A percentile compares a stretch with the other conserved stretches of the same genome.
phyloP scores from a whole-genome alignment of 2,329 filamentous ascomycete species.

The Aspergillus udagawae region DNA sequence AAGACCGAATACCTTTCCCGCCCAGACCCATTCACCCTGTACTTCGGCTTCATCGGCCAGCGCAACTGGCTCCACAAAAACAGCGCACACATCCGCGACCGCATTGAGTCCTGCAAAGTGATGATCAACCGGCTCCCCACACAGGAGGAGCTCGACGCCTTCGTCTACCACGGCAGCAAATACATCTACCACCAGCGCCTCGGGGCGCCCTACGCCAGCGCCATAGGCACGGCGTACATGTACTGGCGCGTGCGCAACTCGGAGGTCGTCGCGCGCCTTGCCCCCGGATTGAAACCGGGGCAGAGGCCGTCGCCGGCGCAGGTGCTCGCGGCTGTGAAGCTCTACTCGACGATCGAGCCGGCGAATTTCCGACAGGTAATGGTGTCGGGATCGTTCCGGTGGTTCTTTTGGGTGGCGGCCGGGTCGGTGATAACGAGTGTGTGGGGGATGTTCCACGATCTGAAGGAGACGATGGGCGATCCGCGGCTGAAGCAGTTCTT shows the following conservation, averaged over 20 bases:
- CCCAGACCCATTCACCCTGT: constrained; percentile 24
- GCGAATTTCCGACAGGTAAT: background rate
- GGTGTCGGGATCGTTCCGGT: constrained; percentile 5
- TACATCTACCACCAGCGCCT: constrained; percentile 18
- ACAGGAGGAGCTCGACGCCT: constrained; percentile 33
- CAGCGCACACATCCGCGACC: constrained; percentile 2
- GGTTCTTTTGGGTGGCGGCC: constrained; percentile 12
- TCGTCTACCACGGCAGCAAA: constrained; percentile 19
- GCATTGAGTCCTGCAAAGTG: constrained; percentile 19
- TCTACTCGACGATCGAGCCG: constrained; percentile 5
- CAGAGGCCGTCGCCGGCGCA: constrained; percentile 5
- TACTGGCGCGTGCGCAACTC: constrained; percentile 12
- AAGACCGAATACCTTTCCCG: constrained; percentile 22
- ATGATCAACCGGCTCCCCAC: constrained; percentile 24
- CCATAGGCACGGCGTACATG: background rate
- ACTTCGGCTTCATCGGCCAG: constrained; percentile 24
- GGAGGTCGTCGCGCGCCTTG: constrained; percentile 1
- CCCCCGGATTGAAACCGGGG: background rate
- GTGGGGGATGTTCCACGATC: constrained; percentile 11
- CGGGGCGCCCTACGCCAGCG: constrained; percentile 15
- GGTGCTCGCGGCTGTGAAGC: constrained; percentile 5
- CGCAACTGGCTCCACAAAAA: constrained; percentile 14
- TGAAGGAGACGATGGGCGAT: constrained; percentile 13
- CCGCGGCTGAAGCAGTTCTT: constrained; percentile 21
- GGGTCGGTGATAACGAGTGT: constrained; percentile 5